Evolutionary conservation across 352 stramenopile genomes (phyloP), one percentile per base, ranked within the genome.

Genomic region (Phytophthora niederhauseri): DNA sequence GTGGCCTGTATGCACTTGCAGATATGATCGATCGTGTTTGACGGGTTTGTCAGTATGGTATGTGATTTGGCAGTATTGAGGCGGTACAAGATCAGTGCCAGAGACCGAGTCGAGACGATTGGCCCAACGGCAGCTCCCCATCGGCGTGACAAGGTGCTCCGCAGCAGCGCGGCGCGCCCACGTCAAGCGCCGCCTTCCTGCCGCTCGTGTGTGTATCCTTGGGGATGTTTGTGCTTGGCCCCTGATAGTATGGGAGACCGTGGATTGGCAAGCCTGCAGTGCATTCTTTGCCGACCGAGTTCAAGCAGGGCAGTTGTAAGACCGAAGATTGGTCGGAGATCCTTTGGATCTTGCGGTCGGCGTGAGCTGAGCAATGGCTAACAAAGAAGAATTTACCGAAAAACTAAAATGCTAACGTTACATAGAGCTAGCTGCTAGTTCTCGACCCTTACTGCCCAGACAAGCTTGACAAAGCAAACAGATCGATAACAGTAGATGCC

Each of bases 141-240:
- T 45, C 22, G 43, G 38, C 24, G 19, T 70, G 64, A 66, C 64
- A 30, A 61, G 38, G 56, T 48, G 56, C 57, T 70, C 22, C 36
- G 48, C 56, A 46, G 41, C 51, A 62, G 53, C 19, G 22, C 19
- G 36, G 9, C 12, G 22, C 22, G 19, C 26, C 64, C 57, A 66
- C 64, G 64, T 71, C 64, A 66, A 66, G 52, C 20, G 45, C 12
- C 15, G 11, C n/a, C 19, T n/a, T 57, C 14, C 41, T 49, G 22
- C 30, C 28, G 17, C 51, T 53, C 8, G 45, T 45, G 41, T 41
- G 34, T 15, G 14, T 17, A 12, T 15, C 11, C 14, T 30, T 55
- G 26, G 6, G 20, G 52, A 22, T 19, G 22, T 26, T 24, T 15
- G 9, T 20, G 31, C 31, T 41, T 20, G 24, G 24, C 34, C 22